Percentiles rank a stretch among this genome's conserved stretches.
These are phyloP conservation scores for Citrullus mucosospermus DNA, from an alignment of 306 rosid species.

Conservation along the genomic window DNA sequence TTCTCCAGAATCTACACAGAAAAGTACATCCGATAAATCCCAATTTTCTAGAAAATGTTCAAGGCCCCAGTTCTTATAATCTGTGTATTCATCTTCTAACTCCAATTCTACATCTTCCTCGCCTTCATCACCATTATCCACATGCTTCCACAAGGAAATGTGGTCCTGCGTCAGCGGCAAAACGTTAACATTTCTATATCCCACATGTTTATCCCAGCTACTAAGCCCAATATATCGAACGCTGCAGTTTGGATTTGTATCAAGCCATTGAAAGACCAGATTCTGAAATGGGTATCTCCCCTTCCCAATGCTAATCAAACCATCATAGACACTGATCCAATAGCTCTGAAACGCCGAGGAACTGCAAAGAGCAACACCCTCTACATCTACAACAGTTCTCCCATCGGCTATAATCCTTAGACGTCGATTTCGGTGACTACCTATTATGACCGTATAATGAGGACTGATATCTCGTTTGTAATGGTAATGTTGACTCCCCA, in stretches of 20 bases:
- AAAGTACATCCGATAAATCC: slow-evolving; percentile 65
- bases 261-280: slow-evolving; percentile 83
- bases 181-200: slow-evolving; percentile 70
- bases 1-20: slow-evolving; percentile 51
- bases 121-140: slow-evolving; percentile 33
- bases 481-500: slow-evolving; percentile 87
- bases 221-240: slow-evolving; percentile 87
- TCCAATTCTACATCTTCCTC: slow-evolving; percentile 35
- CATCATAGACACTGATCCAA: slow-evolving; percentile 86
- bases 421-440: slow-evolving; percentile 81
- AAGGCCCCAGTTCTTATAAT: slow-evolving; percentile 72
- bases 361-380: slow-evolving; percentile 65
- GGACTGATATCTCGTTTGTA: slow-evolving; percentile 81
- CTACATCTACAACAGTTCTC: slow-evolving; percentile 65
- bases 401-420: slow-evolving; percentile 74
- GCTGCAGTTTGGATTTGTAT: slow-evolving; percentile 56
- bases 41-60: slow-evolving; percentile 61
- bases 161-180: slow-evolving; percentile 49
- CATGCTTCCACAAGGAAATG: slow-evolving; percentile 44
- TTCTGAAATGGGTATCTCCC: slow-evolving; percentile 84
- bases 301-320: slow-evolving; percentile 75
- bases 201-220: slow-evolving; percentile 96
- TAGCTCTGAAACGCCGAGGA: slow-evolving; percentile 82
- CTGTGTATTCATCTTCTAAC: slow-evolving; percentile 24
- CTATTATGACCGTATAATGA: slow-evolving; percentile 81